phyloP scores from a whole-genome alignment of 371 early-diverging fungal genomes.

The Mucor indicus region DNA sequence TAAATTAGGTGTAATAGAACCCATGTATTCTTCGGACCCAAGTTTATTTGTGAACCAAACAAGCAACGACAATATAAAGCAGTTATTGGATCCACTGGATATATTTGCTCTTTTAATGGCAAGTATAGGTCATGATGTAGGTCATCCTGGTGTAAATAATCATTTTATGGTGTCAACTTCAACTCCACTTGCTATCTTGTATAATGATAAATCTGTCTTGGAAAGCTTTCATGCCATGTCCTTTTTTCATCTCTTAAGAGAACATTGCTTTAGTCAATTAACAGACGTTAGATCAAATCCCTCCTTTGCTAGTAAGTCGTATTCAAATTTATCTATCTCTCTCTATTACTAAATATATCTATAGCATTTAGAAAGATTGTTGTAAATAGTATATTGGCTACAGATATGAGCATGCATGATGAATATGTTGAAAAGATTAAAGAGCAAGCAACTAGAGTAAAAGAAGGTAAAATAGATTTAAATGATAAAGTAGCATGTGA shows the following conservation, averaged over 20 bases:
- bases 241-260: conserved; percentile 77
- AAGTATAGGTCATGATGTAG: conserved; percentile 81
- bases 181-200: conserved; percentile 84
- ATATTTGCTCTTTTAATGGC: conserved; percentile 74
- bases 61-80: too few relatives aligned
- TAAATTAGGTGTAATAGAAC: background rate
- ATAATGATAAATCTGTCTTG: conserved; percentile 92
- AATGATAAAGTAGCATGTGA: conserved; percentile 17
- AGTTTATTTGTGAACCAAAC: too few relatives aligned
- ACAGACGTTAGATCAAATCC: conserved; percentile 35
- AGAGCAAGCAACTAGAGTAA: conserved; percentile 52
- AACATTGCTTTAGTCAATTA: conserved; percentile 53
- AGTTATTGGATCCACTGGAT: conserved; percentile 67
- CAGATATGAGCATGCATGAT: conserved; percentile 84
- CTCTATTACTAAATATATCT: too few relatives aligned
- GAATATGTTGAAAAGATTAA: conserved; percentile 71
- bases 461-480: conserved; percentile 19
- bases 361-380: conserved; percentile 68
- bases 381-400: conserved; percentile 75
- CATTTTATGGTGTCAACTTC: conserved; percentile 73
- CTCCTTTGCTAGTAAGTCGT: conserved; percentile 33
- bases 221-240: conserved; percentile 93
- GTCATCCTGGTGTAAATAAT: conserved; percentile 87
- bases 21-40: conserved; percentile 42
- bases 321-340: too few relatives aligned